These are phyloP conservation scores for Hippophae gyantsensis DNA, from an alignment of 306 rosid species.

Conservation along the genomic window DNA sequence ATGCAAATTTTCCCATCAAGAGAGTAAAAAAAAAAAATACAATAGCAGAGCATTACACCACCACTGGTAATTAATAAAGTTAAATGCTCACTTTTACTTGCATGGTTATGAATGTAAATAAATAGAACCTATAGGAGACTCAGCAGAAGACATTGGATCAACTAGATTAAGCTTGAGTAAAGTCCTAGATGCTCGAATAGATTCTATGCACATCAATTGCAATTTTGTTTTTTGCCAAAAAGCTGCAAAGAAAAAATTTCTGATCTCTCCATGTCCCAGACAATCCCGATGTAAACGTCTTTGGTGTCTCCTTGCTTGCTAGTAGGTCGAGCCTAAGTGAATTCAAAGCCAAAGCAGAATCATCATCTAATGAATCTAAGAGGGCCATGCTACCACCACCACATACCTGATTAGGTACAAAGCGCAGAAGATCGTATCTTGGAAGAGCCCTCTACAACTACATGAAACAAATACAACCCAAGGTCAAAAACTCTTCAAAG, in stretches of 20 bases:
- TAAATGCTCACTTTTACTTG: not conserved
- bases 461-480: constrained; percentile 88
- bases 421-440: constrained; percentile 90
- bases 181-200: constrained; percentile 60
- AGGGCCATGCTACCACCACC: constrained; percentile 99
- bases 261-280: constrained; percentile 97
- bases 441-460: constrained; percentile 94
- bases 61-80: not conserved
- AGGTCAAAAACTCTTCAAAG: constrained; percentile 91
- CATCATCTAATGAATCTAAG: constrained; percentile 86
- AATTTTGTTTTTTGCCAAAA: constrained; percentile 81
- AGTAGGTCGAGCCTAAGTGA: constrained; percentile 61
- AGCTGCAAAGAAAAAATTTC: constrained; percentile 85
- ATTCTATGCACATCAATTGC: constrained; percentile 89
- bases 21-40: constrained; percentile 6
- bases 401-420: constrained; percentile 96
- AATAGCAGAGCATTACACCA: not conserved
- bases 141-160: constrained; percentile 98
- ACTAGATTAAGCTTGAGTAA: constrained; percentile 88
- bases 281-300: constrained; percentile 95
- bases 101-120: not conserved
- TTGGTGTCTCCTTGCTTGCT: constrained; percentile 63
- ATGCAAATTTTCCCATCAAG: not conserved
- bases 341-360: constrained; percentile 52
- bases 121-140: constrained; percentile 96